Conservation (phyloP, 192 early-diverging fungal genomes). For the Rhizoclosmatium globosum region DNA sequence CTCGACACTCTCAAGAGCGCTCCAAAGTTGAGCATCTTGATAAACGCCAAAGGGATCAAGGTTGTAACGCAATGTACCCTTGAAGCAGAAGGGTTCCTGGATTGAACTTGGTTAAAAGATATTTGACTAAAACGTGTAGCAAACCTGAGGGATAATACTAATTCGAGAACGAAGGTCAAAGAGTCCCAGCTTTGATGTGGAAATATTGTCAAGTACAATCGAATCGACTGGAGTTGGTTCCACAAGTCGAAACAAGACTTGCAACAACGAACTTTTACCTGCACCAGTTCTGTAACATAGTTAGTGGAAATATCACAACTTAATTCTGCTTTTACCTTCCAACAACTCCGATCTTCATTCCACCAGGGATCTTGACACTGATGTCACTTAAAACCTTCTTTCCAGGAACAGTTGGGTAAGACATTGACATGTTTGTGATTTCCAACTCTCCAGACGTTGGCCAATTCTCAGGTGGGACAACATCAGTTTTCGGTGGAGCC, state of each 20-base stretch:
- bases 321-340: constrained; percentile 40
- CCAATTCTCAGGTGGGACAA: constrained; percentile 58
- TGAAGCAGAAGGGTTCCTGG: constrained; percentile 58
- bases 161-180: constrained; percentile 61
- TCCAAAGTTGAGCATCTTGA: constrained; percentile 71
- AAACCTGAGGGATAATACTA: constrained; percentile 69
- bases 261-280: constrained; percentile 68
- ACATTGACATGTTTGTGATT: constrained; percentile 59
- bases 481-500: constrained; percentile 43
- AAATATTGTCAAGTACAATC: constrained; percentile 74
- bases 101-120: constrained; percentile 60
- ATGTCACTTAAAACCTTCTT: constrained; percentile 60
- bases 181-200: constrained; percentile 65
- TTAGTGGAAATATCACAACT: too few species aligned
- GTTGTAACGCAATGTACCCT: constrained; percentile 74
- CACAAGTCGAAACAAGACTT: constrained; percentile 71
- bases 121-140: constrained; percentile 66
- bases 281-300: constrained; percentile 68
- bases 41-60: constrained; percentile 71
- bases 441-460: constrained; percentile 62
- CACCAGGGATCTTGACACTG: constrained; percentile 64
- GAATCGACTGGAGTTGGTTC: constrained; percentile 62
- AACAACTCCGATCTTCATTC: constrained; percentile 81
- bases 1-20: constrained; percentile 56
- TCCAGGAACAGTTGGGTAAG: constrained; percentile 44